A percentile compares a stretch with the other conserved stretches of the same genome.
phyloP scores from a whole-genome alignment of 768 basidiomycete species.

The Leucocoprinus leucothites region DNA sequence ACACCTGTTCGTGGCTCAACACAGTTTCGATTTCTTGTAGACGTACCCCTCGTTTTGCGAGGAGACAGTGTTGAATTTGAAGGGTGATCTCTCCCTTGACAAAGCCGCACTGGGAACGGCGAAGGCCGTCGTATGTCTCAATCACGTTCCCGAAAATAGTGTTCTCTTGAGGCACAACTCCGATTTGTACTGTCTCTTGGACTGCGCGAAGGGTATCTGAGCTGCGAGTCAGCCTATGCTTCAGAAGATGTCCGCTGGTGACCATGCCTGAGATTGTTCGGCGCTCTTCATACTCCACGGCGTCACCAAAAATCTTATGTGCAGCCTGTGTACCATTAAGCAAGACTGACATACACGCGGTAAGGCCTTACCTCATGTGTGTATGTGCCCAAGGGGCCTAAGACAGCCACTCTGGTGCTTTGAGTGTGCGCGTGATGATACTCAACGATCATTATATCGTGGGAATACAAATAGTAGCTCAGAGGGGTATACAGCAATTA shows the following conservation, averaged over 20 bases:
- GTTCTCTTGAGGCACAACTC: constrained; percentile 81
- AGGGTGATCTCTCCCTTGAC: constrained; percentile 60
- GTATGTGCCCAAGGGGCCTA: constrained; percentile 72
- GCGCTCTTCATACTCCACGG: constrained; percentile 30
- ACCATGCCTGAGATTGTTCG: constrained; percentile 32
- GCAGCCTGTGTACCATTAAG: constrained; percentile 32
- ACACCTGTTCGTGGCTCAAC: constrained; percentile 80
- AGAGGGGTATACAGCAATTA: background rate
- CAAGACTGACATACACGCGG: background rate
- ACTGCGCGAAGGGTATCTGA: constrained; percentile 60
- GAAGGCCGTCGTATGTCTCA: constrained; percentile 71
- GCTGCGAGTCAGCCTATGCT: background rate
- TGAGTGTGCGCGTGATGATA: background rate
- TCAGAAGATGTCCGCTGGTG: background rate
- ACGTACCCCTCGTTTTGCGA: constrained; percentile 57
- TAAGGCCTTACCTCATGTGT: constrained; percentile 46
- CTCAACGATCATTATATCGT: constrained; percentile 6
- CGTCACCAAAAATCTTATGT: constrained; percentile 31
- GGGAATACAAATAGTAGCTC: background rate
- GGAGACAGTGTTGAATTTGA: constrained; percentile 64
- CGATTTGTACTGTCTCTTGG: constrained; percentile 39
- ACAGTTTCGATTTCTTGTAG: constrained; percentile 53
- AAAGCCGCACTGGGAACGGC: constrained; percentile 43
- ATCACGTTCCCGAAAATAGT: constrained; percentile 69
- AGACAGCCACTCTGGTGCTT: constrained; percentile 42